Evolutionary conservation across 352 stramenopile genomes (phyloP).

Genomic region (Globisporangium apiculatum): DNA sequence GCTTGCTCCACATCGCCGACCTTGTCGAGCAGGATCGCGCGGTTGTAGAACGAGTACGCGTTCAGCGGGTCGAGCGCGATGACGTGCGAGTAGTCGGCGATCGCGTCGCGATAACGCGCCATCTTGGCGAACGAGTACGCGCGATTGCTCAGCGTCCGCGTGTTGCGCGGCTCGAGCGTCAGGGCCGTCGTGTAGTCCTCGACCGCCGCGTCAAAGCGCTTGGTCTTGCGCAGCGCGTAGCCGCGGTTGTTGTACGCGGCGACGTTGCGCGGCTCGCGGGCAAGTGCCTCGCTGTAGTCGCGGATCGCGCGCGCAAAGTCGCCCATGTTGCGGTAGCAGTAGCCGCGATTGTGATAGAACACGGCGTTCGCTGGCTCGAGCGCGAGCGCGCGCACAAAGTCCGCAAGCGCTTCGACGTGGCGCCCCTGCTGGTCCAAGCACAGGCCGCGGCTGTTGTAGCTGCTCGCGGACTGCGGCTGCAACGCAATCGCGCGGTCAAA

Average conservation of each 20-base stretch:
- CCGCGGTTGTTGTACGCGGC: constrained; percentile 82
- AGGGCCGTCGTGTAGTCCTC: constrained; percentile 73
- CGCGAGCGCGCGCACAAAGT: constrained; percentile 57
- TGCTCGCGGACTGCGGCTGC: constrained; percentile 50
- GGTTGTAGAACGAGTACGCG: constrained; percentile 81
- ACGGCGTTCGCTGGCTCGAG: constrained; percentile 70
- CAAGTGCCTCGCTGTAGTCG: constrained; percentile 62
- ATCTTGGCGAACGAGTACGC: constrained; percentile 84
- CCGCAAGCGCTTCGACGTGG: constrained; percentile 57
- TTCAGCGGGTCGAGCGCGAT: constrained; percentile 64
- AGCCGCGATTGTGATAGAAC: constrained; percentile 84
- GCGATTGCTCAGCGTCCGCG: constrained; percentile 78
- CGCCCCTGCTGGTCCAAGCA: constrained; percentile 63
- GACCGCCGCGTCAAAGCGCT: constrained; percentile 57
- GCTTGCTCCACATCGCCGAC: constrained; percentile 37
- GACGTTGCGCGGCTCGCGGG: constrained; percentile 59
- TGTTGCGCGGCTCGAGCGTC: constrained; percentile 63
- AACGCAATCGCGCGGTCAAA: constrained; percentile 62
- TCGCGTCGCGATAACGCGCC: constrained; percentile 46
- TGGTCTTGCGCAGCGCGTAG: constrained; percentile 75
- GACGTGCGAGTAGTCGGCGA: constrained; percentile 76
- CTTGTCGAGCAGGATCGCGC: constrained; percentile 74
- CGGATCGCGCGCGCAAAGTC: constrained; percentile 55
- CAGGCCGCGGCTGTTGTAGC: constrained; percentile 78
- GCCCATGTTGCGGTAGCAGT: constrained; percentile 79